These are phyloP conservation scores for grape (Vitis vinifera) DNA, from an alignment of 164 flowering plant genomes.

Conservation along the genomic window DNA sequence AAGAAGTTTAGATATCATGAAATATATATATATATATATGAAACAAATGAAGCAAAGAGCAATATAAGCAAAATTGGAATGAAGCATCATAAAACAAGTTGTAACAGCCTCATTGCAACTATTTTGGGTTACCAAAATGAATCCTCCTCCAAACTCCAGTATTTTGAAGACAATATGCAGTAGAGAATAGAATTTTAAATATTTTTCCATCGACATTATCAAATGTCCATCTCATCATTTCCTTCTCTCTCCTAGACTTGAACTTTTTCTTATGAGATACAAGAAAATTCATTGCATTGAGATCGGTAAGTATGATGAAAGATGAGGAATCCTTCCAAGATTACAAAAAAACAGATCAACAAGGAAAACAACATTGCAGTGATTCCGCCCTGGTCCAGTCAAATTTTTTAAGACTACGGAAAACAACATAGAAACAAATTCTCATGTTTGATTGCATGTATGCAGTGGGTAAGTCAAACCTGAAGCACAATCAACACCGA, in stretches of 20 bases:
- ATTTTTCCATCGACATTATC: not conserved
- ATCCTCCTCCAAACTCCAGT: not conserved
- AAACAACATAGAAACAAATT: not conserved
- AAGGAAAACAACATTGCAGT: too few relatives aligned
- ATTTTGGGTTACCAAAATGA: not conserved
- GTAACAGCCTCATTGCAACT: not conserved
- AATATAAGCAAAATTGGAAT: not conserved
- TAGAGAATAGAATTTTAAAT: not conserved
- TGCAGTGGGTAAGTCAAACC: conserved; percentile 35
- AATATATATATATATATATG: not conserved
- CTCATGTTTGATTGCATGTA: not conserved
- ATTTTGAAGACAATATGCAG: not conserved
- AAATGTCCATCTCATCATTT: not conserved
- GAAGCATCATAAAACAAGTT: not conserved
- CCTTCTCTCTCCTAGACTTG: not conserved
- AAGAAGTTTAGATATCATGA: not conserved
- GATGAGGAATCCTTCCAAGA: too few relatives aligned
- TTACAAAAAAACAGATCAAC: too few relatives aligned
- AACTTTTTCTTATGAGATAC: too few relatives aligned
- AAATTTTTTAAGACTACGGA: not conserved
- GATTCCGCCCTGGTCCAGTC: not conserved
- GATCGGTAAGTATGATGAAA: too few relatives aligned
- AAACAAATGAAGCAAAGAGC: not conserved
- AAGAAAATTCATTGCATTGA: too few relatives aligned
- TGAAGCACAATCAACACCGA: conserved; percentile 99